Evolutionary conservation across 2,329 filamentous ascomycete species (phyloP), one percentile per base, ranked within the genome.

Genomic region (Cadophora gregata): DNA sequence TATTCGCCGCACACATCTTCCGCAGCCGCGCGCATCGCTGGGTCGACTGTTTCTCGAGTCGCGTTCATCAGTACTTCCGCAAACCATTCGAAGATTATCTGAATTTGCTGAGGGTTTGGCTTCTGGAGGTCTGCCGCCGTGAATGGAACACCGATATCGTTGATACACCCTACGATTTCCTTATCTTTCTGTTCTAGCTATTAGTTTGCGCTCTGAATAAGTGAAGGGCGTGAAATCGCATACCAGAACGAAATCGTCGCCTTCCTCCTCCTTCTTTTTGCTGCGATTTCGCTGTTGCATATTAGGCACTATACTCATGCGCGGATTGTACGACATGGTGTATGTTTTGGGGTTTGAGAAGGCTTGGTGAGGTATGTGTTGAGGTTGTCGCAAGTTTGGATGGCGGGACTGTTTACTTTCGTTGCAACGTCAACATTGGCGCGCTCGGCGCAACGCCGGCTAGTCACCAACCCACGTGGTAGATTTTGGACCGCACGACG

Each of bases 21-120:
- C 21, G 93, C 91, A 0, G 95, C 95, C 16, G 94, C 93, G 76
- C 90, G 90, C 93, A 99, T 97, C 8, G 94, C 93, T 10, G 96
- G 96, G 77, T 97, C 93, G 69, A 99, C 91, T 6, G 93, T 93
- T 72, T 97, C 93, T 74, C 93, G 91, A 42, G 94, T 97, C 63
- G 92, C 90, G 81, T 97, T 97, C 82, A 97, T 93, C 31, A 98
- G 86, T 21, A 97, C 84, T 77, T 97, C 94, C 67, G 93, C 94
- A 74, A 99, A 96, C 91, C 93, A 97, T 84, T 99, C 96, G 77
- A 98, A 97, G 62, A 99, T 93, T 83, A 96, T 93, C 80, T 99
- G 96, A 63, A 98, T 94, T 76, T 97, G 93, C 68, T 95, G 88
- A 3, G 96, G 91, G 74, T 97, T 97, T 5, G 96, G 96, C 77